These are phyloP conservation scores for Globisporangium yorkense DNA, from an alignment of 352 stramenopile species.

Conservation along the genomic window DNA sequence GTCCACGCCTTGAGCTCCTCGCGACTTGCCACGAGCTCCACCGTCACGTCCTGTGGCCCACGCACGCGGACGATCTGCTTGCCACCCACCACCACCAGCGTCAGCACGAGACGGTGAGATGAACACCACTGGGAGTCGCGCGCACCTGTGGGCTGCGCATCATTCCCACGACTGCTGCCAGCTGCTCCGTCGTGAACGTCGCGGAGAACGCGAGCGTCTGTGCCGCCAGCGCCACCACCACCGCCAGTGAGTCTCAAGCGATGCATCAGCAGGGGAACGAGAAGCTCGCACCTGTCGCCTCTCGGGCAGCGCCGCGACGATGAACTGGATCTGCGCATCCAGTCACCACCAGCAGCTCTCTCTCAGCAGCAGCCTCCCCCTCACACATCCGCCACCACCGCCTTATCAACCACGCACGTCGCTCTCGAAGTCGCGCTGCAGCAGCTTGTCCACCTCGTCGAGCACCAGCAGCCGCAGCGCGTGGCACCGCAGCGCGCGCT, in stretches of 20 bases:
- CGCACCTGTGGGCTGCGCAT: conserved; percentile 65
- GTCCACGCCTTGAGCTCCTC: conserved; percentile 40
- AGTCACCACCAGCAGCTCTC: neutral
- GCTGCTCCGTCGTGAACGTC: conserved; percentile 68
- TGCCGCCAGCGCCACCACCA: neutral
- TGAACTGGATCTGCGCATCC: conserved; percentile 44
- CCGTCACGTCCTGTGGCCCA: conserved; percentile 46
- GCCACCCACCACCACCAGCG: neutral
- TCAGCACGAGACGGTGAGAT: neutral
- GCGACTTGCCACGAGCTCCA: conserved; percentile 50
- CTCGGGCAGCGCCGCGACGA: conserved; percentile 44
- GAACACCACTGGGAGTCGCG: neutral
- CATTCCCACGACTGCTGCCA: conserved; percentile 33
- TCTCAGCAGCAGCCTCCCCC: neutral
- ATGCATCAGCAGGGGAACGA: neutral
- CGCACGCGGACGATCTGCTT: conserved; percentile 64
- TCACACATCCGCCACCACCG: neutral
- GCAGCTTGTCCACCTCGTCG: conserved; percentile 84
- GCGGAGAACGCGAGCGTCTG: conserved; percentile 75
- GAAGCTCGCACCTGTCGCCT: conserved; percentile 38
- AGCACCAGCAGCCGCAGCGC: conserved; percentile 57
- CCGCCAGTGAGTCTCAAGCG: neutral
- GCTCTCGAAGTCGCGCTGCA: conserved; percentile 54
- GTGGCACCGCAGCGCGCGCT: conserved; percentile 37
- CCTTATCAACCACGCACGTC: conserved; percentile 25